A percentile compares a stretch with the other conserved stretches of the same genome.
Conservation (phyloP, 106 monocot genomes). For the Alisma plantagoaquatica region DNA sequence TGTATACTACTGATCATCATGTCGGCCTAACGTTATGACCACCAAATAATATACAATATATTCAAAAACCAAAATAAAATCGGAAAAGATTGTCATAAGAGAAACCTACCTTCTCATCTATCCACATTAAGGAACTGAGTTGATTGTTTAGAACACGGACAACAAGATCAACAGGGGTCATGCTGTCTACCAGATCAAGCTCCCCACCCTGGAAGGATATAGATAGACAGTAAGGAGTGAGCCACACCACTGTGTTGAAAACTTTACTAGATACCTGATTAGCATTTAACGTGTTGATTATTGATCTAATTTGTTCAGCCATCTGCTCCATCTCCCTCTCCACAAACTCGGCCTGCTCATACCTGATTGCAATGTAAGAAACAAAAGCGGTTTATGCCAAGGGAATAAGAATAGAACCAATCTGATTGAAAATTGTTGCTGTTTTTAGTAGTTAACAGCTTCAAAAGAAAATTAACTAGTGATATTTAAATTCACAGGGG, state of each 20-base stretch:
- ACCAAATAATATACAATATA: neutral
- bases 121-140: conserved; percentile 85
- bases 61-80: neutral
- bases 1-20: neutral
- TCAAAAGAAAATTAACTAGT: too few relatives aligned
- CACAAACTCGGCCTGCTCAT: conserved; percentile 76
- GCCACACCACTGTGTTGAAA: neutral
- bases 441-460: too few relatives aligned
- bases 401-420: too few relatives aligned
- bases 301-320: conserved; percentile 83
- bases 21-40: neutral
- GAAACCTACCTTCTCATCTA: conserved; percentile 79
- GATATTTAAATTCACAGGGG: too few relatives aligned
- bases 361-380: conserved; percentile 31
- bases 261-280: conserved; percentile 43
- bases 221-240: too few relatives aligned
- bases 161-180: conserved; percentile 85
- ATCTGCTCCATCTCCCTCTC: conserved; percentile 83
- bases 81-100: neutral
- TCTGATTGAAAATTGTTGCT: too few relatives aligned
- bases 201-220: conserved; percentile 48
- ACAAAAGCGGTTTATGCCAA: too few relatives aligned
- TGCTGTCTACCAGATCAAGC: conserved; percentile 42
- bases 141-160: conserved; percentile 91
- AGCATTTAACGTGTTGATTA: conserved; percentile 80